Evolutionary conservation across 2,329 filamentous ascomycete genomes (phyloP).

Genomic region (Cercospora sojina): DNA sequence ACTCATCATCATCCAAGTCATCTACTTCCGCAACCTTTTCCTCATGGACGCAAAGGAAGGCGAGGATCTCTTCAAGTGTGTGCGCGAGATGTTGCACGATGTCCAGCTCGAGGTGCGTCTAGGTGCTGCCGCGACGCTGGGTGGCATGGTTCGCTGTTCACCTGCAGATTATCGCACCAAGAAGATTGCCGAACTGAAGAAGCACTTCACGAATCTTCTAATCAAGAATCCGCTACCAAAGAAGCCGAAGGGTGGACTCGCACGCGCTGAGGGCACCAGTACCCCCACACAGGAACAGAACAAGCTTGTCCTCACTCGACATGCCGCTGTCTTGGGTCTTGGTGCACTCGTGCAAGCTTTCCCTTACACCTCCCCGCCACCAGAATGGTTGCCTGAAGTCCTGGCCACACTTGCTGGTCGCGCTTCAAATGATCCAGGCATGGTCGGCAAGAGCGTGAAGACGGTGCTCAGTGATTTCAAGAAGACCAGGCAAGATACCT

Average conservation of each 20-base stretch:
- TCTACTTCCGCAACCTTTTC: conserved; percentile 96
- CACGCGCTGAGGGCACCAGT: conserved; percentile 46
- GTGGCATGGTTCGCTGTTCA: conserved; percentile 97
- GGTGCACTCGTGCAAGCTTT: conserved; percentile 93
- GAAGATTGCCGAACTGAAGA: conserved; percentile 72
- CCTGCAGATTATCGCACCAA: conserved; percentile 74
- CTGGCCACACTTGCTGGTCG: conserved; percentile 79
- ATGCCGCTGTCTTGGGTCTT: conserved; percentile 87
- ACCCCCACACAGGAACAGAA: conserved; percentile 72
- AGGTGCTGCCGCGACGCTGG: conserved; percentile 86
- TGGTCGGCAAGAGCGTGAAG: conserved; percentile 96
- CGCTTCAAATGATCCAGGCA: conserved; percentile 83
- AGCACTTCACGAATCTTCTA: conserved; percentile 76
- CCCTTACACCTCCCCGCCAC: conserved; percentile 90
- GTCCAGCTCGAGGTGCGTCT: conserved; percentile 89
- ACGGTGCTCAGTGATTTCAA: conserved; percentile 94
- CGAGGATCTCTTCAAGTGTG: conserved; percentile 79
- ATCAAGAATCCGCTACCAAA: conserved; percentile 84
- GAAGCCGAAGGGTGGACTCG: conserved; percentile 46
- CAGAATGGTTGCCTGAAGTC: conserved; percentile 89
- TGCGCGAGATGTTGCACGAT: conserved; percentile 94
- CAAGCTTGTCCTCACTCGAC: conserved; percentile 74
- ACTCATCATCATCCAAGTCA: conserved; percentile 96
- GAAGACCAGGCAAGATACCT: conserved; percentile 98
- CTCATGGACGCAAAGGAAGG: conserved; percentile 73